Evolutionary conservation across 352 stramenopile genomes (phyloP).

Genomic region (Pythium dissotocum): DNA sequence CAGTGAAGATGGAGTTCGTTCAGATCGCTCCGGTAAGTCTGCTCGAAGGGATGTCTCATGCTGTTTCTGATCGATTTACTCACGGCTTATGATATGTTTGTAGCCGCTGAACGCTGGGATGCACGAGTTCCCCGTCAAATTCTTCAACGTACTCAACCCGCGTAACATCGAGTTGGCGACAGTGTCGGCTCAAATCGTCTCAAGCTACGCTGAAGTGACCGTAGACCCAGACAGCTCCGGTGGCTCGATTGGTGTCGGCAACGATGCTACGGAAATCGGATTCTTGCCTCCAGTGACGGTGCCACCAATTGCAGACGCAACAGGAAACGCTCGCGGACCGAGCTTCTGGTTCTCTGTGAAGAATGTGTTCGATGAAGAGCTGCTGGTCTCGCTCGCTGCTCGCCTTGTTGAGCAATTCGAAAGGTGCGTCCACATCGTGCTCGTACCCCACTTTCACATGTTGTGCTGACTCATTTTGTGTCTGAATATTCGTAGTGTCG

Average conservation of each 20-base stretch:
- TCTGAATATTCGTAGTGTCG: slow-evolving; percentile 37
- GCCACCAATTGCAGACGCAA: slow-evolving; percentile 51
- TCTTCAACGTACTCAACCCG: slow-evolving; percentile 82
- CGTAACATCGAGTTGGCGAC: slow-evolving; percentile 72
- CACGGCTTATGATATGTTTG: slow-evolving; percentile 4
- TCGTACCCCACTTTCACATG: too few relatives aligned
- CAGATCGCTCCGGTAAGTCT: slow-evolving; percentile 54
- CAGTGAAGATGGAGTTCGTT: slow-evolving; percentile 72
- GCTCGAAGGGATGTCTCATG: neutral
- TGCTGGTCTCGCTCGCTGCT: slow-evolving; percentile 64
- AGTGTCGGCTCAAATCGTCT: slow-evolving; percentile 76
- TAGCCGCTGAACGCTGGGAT: slow-evolving; percentile 49
- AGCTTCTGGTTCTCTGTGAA: slow-evolving; percentile 86
- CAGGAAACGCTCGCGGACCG: slow-evolving; percentile 37
- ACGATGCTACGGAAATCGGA: slow-evolving; percentile 45
- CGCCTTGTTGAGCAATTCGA: slow-evolving; percentile 27
- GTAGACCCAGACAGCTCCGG: slow-evolving; percentile 76
- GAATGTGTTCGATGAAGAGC: slow-evolving; percentile 87
- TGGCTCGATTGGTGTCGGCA: slow-evolving; percentile 31
- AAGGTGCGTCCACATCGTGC: slow-evolving; percentile 8
- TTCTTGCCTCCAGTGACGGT: slow-evolving; percentile 77
- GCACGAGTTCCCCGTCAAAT: slow-evolving; percentile 59
- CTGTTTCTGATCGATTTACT: neutral
- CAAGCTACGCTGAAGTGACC: slow-evolving; percentile 79
- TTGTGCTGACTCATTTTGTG: neutral